Evolutionary conservation across 2,329 filamentous ascomycete species (phyloP), one percentile per base, ranked within the genome.

Genomic region (Penicillium sp.): DNA sequence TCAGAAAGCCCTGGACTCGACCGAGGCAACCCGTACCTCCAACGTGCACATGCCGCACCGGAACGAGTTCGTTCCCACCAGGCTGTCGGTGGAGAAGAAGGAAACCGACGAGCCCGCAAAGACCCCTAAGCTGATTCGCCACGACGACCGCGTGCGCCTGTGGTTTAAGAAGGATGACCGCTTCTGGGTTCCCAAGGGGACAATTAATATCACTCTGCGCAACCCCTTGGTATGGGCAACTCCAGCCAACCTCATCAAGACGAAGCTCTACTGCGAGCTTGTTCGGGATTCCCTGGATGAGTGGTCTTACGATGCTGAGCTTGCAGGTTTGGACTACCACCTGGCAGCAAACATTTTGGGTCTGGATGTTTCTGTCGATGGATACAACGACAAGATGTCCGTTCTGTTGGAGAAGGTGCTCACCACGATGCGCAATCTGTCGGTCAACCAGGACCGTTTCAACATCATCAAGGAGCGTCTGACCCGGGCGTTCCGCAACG

Each of bases 81-180:
- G 93, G 54, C 78, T 98, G 3, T 89, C 95, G 42, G 93, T 98
- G 1, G 89, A 96, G 67, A 95, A 93, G 77, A 95, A 89, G 69
- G 87, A 95, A 28, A 79, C 93, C n/a, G 76, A 81, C 22, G 80
- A 87, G 57, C 86, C 89, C 1, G 75, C 84, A 0, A 78, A 86
- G 45, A 76, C 82, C 0, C 93, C 93, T 0, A 85, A 84, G 50
- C 76, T 98, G 20, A 85, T 98, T 52, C 84, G 90, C 56, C 89
- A 95, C 59, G 91, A 96, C 56, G 77, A 84, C 5, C 74, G 82
- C 27, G 83, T 87, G 0, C 83, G 90, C 24, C 85, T 88, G 2
- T 98, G 93, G 93, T 96, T 84, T 76, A 98, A 98, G 75, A 97
- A 97, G 71, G 93, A 98, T 61, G 93, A 98, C 59, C 89, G 85